Conservation (phyloP, 331 rosid genomes). For the Erythrophleum ivorense region DNA sequence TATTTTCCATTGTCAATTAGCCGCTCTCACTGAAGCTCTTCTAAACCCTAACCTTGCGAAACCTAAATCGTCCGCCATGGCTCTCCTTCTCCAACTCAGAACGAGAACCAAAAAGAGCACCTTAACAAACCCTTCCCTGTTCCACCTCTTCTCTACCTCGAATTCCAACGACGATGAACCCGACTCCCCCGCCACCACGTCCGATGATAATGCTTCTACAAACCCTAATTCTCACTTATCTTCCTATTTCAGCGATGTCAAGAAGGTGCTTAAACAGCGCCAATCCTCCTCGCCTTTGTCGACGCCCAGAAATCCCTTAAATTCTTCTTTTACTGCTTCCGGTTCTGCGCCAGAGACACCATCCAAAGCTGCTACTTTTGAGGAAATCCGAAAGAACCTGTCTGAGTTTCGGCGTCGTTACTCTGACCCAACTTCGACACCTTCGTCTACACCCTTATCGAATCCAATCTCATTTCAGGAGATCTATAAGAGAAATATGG, state of each 20-base stretch:
- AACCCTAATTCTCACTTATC: conserved; percentile 33
- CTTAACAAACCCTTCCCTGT: conserved; percentile 42
- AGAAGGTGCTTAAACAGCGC: conserved; percentile 43
- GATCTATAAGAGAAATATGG: conserved; percentile 33
- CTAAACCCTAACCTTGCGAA: conserved; percentile 31
- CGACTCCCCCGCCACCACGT: background rate
- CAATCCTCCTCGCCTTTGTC: background rate
- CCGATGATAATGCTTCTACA: background rate
- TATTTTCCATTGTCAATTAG: too few species aligned
- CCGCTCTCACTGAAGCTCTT: background rate
- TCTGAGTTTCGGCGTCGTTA: conserved; percentile 41
- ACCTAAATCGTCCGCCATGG: conserved; percentile 43
- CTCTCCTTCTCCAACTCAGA: conserved; percentile 50
- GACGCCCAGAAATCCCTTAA: background rate
- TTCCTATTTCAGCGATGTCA: conserved; percentile 52
- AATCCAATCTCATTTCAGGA: conserved; percentile 46
- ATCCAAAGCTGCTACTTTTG: background rate
- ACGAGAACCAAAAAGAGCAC: conserved; percentile 34
- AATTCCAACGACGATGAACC: conserved; percentile 22
- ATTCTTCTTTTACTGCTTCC: background rate
- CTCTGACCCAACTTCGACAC: conserved; percentile 9
- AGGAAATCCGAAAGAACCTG: conserved; percentile 37
- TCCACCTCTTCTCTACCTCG: conserved; percentile 48
- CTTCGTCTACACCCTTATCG: conserved; percentile 3
- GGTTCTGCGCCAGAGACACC: background rate